A percentile compares a stretch with the other conserved stretches of the same genome.
Conservation (phyloP, 495 filamentous ascomycete genomes). For the Penicillium silybi region DNA sequence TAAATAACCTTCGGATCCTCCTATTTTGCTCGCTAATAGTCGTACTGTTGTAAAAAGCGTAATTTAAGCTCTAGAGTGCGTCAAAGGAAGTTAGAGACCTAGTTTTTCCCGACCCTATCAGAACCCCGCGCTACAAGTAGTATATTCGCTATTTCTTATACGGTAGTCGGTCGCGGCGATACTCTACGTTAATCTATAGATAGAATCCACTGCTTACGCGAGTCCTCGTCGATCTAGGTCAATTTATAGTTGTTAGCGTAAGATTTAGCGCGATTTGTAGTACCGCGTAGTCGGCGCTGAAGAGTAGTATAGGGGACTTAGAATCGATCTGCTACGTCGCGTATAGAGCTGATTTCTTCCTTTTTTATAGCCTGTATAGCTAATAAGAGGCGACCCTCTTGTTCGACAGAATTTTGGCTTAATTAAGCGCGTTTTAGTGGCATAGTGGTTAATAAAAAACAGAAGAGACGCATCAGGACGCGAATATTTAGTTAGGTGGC, state of each 20-base stretch:
- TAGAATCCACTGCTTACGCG: constrained; percentile 33
- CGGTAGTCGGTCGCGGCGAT: constrained; percentile 2
- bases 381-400: neutral
- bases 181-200: constrained; percentile 12
- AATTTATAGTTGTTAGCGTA: constrained; percentile 18
- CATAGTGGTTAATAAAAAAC: neutral
- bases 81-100: constrained; percentile 25
- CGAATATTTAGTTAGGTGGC: neutral
- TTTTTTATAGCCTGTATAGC: constrained; percentile 7
- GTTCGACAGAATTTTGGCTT: neutral
- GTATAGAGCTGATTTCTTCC: neutral
- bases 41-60: constrained; percentile 16
- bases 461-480: neutral
- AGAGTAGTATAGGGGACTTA: neutral
- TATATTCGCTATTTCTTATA: neutral
- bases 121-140: neutral
- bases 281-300: neutral
- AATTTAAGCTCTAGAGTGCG: constrained; percentile 25
- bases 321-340: neutral
- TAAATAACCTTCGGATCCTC: neutral
- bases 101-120: neutral
- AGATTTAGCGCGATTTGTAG: neutral
- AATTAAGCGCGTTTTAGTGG: neutral
- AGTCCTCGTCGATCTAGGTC: constrained; percentile 23
- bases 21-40: neutral